Conservation (phyloP, 2,329 filamentous ascomycete genomes). For the Blastomyces percursus region DNA sequence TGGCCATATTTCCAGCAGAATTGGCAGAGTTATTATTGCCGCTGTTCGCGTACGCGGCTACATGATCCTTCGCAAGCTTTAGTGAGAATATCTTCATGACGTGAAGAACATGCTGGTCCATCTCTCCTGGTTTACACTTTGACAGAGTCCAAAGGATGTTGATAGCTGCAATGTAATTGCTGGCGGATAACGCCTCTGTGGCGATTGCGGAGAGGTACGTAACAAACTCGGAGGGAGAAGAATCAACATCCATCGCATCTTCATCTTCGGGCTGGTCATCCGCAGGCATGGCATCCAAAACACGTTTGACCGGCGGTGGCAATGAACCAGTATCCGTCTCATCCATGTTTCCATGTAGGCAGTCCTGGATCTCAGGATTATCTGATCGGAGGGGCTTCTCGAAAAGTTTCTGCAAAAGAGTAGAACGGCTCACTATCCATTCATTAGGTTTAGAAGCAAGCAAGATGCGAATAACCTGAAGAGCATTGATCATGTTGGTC, state of each 20-base stretch:
- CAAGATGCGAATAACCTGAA: slow-evolving; percentile 84
- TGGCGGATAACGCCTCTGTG: slow-evolving; percentile 71
- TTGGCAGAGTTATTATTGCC: slow-evolving; percentile 27
- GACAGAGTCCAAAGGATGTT: slow-evolving; percentile 91
- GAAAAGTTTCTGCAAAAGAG: slow-evolving; percentile 71
- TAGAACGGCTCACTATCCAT: slow-evolving; percentile 73
- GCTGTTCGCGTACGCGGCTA: slow-evolving; percentile 57
- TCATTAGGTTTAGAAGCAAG: slow-evolving; percentile 79
- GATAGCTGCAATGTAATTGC: slow-evolving; percentile 75
- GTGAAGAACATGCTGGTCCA: slow-evolving; percentile 76
- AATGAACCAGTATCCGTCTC: slow-evolving; percentile 58
- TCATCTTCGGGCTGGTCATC: slow-evolving; percentile 71
- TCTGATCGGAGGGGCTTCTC: slow-evolving; percentile 85
- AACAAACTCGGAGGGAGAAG: slow-evolving; percentile 75
- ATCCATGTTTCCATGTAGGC: slow-evolving; percentile 63
- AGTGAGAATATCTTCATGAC: slow-evolving; percentile 89
- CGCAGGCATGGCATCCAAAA: slow-evolving; percentile 81
- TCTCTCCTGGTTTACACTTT: slow-evolving; percentile 69
- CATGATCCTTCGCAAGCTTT: slow-evolving; percentile 87
- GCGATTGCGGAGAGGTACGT: slow-evolving; percentile 74
- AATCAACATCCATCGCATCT: slow-evolving; percentile 63
- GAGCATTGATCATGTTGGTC: slow-evolving; percentile 81
- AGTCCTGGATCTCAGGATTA: slow-evolving; percentile 86
- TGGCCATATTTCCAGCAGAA: slow-evolving; percentile 3
- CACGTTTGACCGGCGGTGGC: slow-evolving; percentile 63